A percentile compares a stretch with the other conserved stretches of the same genome.
Conservation (phyloP, 805 yeast species). For the Kazachstania psychrophila region DNA sequence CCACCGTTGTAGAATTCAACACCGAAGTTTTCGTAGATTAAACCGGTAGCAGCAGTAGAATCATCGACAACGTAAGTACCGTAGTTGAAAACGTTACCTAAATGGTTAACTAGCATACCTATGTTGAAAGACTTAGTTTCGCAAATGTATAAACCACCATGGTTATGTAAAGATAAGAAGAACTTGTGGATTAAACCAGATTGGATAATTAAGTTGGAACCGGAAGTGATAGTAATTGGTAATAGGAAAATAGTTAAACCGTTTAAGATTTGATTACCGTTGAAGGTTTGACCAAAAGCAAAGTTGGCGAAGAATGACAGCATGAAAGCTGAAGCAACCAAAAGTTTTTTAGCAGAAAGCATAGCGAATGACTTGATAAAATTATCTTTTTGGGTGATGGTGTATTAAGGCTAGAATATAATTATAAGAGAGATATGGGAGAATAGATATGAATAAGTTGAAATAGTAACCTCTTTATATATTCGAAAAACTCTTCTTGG, state of each 20-base stretch:
- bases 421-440: too few relatives aligned
- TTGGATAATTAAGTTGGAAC: neutral
- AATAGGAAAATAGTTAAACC: slow-evolving; percentile 1
- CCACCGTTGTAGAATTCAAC: slow-evolving; percentile 3
- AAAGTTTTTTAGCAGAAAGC: slow-evolving; percentile 4
- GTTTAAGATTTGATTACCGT: neutral
- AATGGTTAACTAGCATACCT: neutral
- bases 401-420: too few relatives aligned
- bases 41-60: slow-evolving; percentile 3
- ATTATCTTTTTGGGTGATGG: slow-evolving; percentile 2
- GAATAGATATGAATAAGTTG: too few relatives aligned
- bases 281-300: slow-evolving; percentile 2
- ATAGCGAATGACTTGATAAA: slow-evolving; percentile 1
- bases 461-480: too few relatives aligned
- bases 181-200: slow-evolving; percentile 2
- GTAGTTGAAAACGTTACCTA: slow-evolving; percentile 2
- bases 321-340: slow-evolving; percentile 3
- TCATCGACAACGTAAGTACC: slow-evolving; percentile 6
- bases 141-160: slow-evolving; percentile 3
- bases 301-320: neutral
- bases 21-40: slow-evolving; percentile 1
- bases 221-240: neutral
- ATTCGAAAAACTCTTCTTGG: too few relatives aligned
- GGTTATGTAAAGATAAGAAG: slow-evolving; percentile 1
- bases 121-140: neutral